Base-by-base conservation (phyloP, 108 stramenopile genomes). In the Poteriospumella lacustris region DNA sequence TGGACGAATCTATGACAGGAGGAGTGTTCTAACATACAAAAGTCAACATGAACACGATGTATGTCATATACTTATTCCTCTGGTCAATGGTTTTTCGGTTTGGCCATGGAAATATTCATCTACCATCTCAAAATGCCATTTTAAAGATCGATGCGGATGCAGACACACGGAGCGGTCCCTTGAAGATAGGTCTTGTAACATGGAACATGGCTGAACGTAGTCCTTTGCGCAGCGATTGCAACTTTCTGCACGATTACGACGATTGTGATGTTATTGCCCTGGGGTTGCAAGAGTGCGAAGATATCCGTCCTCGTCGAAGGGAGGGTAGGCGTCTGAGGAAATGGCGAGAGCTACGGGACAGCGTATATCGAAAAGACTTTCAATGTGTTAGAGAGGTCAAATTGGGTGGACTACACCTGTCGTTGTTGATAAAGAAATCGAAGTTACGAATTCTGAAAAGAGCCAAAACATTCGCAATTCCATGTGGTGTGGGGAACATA, bases 401-500 rank as follows among this genome's bases (percentile, higher is more conserved):
- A 33, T 42, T 73, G 19, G 70, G 70, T 5, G 70, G 70, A 42
- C 26, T 73, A 5, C 70, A 73, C 26, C 33, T 73, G n/a, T n/a
- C 26, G 43, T 33, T 5, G 33, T 73, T 5, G 5, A 52, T 73
- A 31, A 9, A 44, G 36, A 73, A 26, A 73, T 5, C 26, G 33
- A 73, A 52, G 26, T 42, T 73, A 9, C n/a, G 19, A 56, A 73
- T 9, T 26, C 26, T 73, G 12, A 26, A 3, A 52, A 42, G 70
- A 73, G 42, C 36, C 5, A 24, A 73, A 56, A 26, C 31, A 52
- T 19, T 73, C 26, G 70, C 26, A 52, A 33, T 73, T 26, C n/a
- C 70, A 28, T 73, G 70, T 73, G 70, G 70, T 44, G 24, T 73
- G 26, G 70, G 70, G 9, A 73, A 73, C 36, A 26, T 73, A 3